Evolutionary conservation across 2,329 filamentous ascomycete species (phyloP).

Genomic region (Clonostachys sp.): DNA sequence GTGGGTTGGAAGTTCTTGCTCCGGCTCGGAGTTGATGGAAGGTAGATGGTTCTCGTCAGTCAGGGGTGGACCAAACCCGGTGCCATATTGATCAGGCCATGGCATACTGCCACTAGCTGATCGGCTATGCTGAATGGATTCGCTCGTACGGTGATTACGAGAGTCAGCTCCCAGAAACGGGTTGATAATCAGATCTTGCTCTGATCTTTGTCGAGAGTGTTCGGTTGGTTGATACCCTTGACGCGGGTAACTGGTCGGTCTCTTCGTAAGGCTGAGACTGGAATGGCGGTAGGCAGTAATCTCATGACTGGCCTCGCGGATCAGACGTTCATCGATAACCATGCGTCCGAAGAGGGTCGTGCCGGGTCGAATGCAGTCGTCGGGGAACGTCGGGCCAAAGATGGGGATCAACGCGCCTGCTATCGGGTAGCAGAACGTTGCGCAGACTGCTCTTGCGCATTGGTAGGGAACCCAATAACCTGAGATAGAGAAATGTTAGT

Average conservation of each 20-base stretch:
- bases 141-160: too few species aligned
- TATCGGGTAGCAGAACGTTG: slow-evolving; percentile 84
- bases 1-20: too few species aligned
- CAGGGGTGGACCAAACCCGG: too few species aligned
- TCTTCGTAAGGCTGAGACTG: background rate
- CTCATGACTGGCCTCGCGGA: slow-evolving; percentile 41
- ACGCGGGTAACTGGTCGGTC: slow-evolving; percentile 1
- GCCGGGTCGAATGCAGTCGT: slow-evolving; percentile 62
- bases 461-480: slow-evolving; percentile 96
- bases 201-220: background rate
- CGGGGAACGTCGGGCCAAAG: slow-evolving; percentile 79
- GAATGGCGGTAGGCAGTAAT: slow-evolving; percentile 1
- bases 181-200: background rate
- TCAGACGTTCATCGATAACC: slow-evolving; percentile 56
- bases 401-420: slow-evolving; percentile 83
- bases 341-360: slow-evolving; percentile 62
- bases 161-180: background rate
- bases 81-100: too few species aligned
- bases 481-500: slow-evolving; percentile 25
- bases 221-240: background rate
- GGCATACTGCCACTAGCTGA: too few species aligned
- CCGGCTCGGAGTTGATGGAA: too few species aligned
- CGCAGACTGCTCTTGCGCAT: slow-evolving; percentile 80
- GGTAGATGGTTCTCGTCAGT: too few species aligned
- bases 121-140: too few species aligned